Evolutionary conservation across 1,284 basidiomycete genomes (phyloP).

Genomic region (Ustilago esculenta): DNA sequence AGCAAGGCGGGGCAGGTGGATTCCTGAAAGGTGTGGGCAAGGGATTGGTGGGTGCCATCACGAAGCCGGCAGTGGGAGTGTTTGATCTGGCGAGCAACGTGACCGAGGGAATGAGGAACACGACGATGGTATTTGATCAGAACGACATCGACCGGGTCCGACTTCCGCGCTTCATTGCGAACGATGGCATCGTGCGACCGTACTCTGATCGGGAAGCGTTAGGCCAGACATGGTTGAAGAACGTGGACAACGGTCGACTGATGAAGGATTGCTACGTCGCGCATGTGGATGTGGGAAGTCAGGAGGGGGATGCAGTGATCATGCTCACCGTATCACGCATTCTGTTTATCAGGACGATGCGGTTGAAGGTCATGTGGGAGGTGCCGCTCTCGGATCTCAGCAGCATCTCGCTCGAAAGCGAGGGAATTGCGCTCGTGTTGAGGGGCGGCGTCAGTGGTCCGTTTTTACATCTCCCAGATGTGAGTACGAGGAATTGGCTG

Average conservation of each 20-base stretch:
- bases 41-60: conserved; percentile 90
- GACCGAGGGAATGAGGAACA: conserved; percentile 92
- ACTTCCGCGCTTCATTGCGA: conserved; percentile 84
- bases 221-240: conserved; percentile 95
- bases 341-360: conserved; percentile 85
- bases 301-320: conserved; percentile 55
- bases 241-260: conserved; percentile 86
- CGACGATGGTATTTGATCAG: conserved; percentile 96
- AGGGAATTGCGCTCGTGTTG: conserved; percentile 73
- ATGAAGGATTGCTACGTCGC: conserved; percentile 88
- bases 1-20: conserved; percentile 89
- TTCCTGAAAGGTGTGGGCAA: conserved; percentile 99
- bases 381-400: conserved; percentile 86
- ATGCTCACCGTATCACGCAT: conserved; percentile 63
- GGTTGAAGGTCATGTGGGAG: conserved; percentile 89
- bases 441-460: conserved; percentile 71
- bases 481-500: conserved; percentile 71
- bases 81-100: conserved; percentile 96
- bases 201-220: conserved; percentile 88
- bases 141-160: conserved; percentile 88
- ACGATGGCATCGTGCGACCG: conserved; percentile 60
- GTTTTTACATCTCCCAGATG: conserved; percentile 71
- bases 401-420: conserved; percentile 74
- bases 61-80: conserved; percentile 95
- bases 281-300: conserved; percentile 74